These are phyloP conservation scores for Mycena chlorophos DNA, from an alignment of 768 basidiomycete genomes.

Conservation along the genomic window DNA sequence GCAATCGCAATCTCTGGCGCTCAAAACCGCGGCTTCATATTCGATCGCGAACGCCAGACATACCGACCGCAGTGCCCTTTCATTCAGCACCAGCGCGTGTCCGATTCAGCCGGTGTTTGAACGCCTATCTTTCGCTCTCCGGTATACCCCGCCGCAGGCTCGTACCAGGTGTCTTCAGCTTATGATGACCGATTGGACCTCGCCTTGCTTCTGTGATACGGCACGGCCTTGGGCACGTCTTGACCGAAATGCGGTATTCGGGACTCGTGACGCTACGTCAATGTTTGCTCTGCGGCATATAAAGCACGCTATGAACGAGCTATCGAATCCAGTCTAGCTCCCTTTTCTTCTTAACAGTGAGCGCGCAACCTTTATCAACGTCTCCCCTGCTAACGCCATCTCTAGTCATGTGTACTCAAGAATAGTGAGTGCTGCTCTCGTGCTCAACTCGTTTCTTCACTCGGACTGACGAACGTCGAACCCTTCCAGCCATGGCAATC, in stretches of 20 bases:
- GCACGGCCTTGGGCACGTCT: slow-evolving; percentile 14
- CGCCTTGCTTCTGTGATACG: slow-evolving; percentile 8
- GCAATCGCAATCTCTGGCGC: slow-evolving; percentile 8
- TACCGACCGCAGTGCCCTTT: slow-evolving; percentile 1
- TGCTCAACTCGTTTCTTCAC: slow-evolving; percentile 10
- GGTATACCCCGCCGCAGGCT: slow-evolving; percentile 10
- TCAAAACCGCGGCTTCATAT: slow-evolving; percentile 4
- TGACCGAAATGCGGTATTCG: not conserved
- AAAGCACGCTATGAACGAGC: slow-evolving; percentile 14
- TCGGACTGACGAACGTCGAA: slow-evolving; percentile 13
- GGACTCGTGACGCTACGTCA: slow-evolving; percentile 24
- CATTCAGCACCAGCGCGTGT: slow-evolving; percentile 19
- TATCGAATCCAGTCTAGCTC: not conserved
- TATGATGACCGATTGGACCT: slow-evolving; percentile 11
- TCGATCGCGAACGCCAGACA: not conserved
- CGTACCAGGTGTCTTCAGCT: slow-evolving; percentile 16
- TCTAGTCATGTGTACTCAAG: slow-evolving; percentile 55
- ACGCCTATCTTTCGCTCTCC: slow-evolving; percentile 7
- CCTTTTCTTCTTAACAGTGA: not conserved
- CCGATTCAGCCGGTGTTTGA: slow-evolving; percentile 7
- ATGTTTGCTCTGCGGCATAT: slow-evolving; percentile 19
- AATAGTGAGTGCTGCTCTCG: slow-evolving; percentile 45
- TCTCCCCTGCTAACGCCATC: not conserved
- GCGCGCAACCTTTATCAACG: not conserved
- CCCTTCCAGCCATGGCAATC: slow-evolving; percentile 39